phyloP scores from a whole-genome alignment of 2,329 filamentous ascomycete genomes.

The Fusarium sp. region DNA sequence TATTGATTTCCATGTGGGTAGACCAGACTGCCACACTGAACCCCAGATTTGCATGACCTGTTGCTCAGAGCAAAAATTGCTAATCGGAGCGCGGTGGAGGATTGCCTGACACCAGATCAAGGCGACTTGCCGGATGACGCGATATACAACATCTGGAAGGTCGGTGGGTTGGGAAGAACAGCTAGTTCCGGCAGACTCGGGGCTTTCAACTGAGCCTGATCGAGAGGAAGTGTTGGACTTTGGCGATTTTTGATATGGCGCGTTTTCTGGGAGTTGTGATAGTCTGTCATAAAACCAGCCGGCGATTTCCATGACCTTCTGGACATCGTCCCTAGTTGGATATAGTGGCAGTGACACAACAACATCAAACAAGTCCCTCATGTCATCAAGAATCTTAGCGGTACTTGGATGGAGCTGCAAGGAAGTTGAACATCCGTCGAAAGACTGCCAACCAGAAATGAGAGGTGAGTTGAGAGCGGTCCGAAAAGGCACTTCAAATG shows the following conservation, averaged over 20 bases:
- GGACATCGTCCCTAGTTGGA: constrained; percentile 55
- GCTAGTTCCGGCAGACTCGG: constrained; percentile 31
- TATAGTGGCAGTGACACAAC: constrained; percentile 59
- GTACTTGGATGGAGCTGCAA: constrained; percentile 63
- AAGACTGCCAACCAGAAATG: constrained; percentile 59
- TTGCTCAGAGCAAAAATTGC: constrained; percentile 55
- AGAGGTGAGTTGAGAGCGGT: constrained; percentile 65
- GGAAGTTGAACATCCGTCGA: constrained; percentile 59
- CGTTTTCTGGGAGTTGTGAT: constrained; percentile 51
- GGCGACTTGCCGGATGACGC: constrained; percentile 62
- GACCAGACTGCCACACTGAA: constrained; percentile 63
- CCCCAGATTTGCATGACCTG: constrained; percentile 64
- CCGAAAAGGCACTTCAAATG: constrained; percentile 58
- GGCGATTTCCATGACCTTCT: constrained; percentile 58
- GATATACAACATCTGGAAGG: constrained; percentile 62
- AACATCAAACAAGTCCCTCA: constrained; percentile 63
- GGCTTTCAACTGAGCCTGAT: constrained; percentile 28
- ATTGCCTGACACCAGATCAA: constrained; percentile 66
- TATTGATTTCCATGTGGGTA: constrained; percentile 63
- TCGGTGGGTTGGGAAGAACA: constrained; percentile 41
- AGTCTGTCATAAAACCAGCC: constrained; percentile 60
- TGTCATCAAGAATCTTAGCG: constrained; percentile 66
- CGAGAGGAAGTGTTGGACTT: constrained; percentile 33
- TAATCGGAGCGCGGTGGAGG: constrained; percentile 59
- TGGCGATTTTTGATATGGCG: constrained; percentile 32